Base-by-base conservation (phyloP, 805 yeast genomes). In the Cyberlindnera subsufficiens region DNA sequence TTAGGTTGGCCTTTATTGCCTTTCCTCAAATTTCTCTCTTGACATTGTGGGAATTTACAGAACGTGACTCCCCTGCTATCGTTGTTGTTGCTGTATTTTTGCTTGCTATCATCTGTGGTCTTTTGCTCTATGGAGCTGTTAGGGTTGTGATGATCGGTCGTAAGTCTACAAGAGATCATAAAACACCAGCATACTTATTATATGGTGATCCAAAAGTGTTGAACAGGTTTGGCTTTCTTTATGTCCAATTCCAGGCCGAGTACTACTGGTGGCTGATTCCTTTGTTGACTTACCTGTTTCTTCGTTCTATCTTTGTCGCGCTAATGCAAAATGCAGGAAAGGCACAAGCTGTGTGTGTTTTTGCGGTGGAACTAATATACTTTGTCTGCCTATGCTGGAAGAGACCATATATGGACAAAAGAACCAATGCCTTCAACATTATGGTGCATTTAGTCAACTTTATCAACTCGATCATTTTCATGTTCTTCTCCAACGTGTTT, bases 401-500 rank as follows among this genome's bases (percentile, higher is more conserved):
- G 43, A 77, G 93, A 63, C 99, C 99, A 10, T 93, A 77, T 63
- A 81, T 93, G 90, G 97, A 93, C 67, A 88, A 84, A 65, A 76
- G 95, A 67, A 90, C 98, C 30, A 93, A 93, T 56, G 82, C 79
- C n/a, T 86, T 89, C 76, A 91, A 90, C 66, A 91, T 93, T 54
- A 74, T 86, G 38, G 86, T 91, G 54, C 81, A 87, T 32, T 75
- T 85, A 37, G 80, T 93, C 52, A 85, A 80, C 59, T 75, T 88
- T 43, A 65, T 91, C 57, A 93, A 93, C 63, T 77, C 96, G 1
- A 65, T 91, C 35, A 83, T 93, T 68, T 93, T 87, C 64, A 66
- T 89, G 67, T 90, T 93, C 67, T 93, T 88, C 69, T 85, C 96
- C 16, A 79, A 84, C 58, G 70, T 87, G 35, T 90, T 88, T 68